phyloP scores from a whole-genome alignment of 345 rosid species.

The Erodium maritimum region DNA sequence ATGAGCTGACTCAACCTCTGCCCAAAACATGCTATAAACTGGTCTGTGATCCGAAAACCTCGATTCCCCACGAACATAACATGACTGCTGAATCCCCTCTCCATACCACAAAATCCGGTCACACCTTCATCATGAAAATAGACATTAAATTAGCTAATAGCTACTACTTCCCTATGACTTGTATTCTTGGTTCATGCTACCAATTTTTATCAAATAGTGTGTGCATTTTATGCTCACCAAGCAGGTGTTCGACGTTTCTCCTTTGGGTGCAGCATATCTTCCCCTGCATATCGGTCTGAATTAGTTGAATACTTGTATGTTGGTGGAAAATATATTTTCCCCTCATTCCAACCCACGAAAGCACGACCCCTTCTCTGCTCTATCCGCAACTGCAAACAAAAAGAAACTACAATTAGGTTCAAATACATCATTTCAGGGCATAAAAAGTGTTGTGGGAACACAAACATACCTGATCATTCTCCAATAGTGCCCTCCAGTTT shows the following conservation, averaged over 20 bases:
- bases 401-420: slow-evolving; percentile 9
- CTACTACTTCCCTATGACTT: too few species aligned
- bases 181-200: too few species aligned
- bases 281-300: slow-evolving; percentile 94
- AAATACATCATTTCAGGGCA: neutral
- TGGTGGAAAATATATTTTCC: slow-evolving; percentile 94
- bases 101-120: too few species aligned
- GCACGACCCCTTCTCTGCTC: slow-evolving; percentile 83
- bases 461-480: slow-evolving; percentile 76
- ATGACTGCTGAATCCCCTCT: too few species aligned
- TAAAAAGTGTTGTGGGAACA: neutral
- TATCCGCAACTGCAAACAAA: slow-evolving; percentile 54
- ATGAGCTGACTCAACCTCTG: slow-evolving; percentile 80
- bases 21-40: slow-evolving; percentile 47
- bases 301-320: slow-evolving; percentile 94
- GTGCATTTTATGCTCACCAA: slow-evolving; percentile 35
- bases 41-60: too few species aligned
- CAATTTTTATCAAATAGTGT: neutral
- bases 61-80: too few species aligned
- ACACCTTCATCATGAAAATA: neutral
- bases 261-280: slow-evolving; percentile 80
- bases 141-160: neutral
- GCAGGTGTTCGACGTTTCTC: slow-evolving; percentile 99
- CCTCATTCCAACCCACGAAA: slow-evolving; percentile 89
- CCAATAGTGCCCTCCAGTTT: slow-evolving; percentile 93